phyloP scores from a whole-genome alignment of 2,329 filamentous ascomycete genomes.

The Ophiostoma novo-ulmi region DNA sequence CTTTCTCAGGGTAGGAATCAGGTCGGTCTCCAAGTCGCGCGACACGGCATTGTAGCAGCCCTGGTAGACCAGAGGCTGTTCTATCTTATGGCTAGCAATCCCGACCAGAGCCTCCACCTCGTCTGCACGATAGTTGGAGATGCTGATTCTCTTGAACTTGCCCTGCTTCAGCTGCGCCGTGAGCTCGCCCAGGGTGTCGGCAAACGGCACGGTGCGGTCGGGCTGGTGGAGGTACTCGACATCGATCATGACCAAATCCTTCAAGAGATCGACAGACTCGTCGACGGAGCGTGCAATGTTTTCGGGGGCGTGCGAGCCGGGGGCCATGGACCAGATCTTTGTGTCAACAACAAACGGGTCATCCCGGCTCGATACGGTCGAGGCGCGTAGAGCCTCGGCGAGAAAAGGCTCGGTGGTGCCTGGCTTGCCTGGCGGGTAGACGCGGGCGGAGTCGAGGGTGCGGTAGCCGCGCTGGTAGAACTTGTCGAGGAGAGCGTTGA shows the following conservation, averaged over 20 bases:
- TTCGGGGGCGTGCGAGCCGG: neutral
- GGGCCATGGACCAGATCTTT: neutral
- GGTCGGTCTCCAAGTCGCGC: slow-evolving; percentile 35
- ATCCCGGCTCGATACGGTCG: neutral
- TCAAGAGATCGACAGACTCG: neutral
- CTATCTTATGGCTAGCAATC: no score
- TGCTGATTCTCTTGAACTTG: neutral
- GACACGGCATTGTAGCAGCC: slow-evolving; percentile 39
- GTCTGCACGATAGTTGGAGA: neutral
- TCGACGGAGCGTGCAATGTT: neutral
- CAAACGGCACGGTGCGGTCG: neutral
- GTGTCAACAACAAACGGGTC: neutral
- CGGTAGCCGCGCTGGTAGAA: neutral
- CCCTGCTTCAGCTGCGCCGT: neutral
- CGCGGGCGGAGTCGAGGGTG: slow-evolving; percentile 26
- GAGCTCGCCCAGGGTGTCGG: neutral
- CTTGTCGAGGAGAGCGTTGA: neutral
- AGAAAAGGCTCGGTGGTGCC: slow-evolving; percentile 34
- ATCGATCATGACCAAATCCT: neutral
- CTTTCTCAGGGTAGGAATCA: slow-evolving; percentile 37
- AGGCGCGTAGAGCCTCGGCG: slow-evolving; percentile 27
- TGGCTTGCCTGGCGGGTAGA: slow-evolving; percentile 32
- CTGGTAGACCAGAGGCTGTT: slow-evolving; percentile 39
- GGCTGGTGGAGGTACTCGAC: neutral
- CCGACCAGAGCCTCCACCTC: neutral